Evolutionary conservation across 306 rosid species (phyloP), one percentile per base, ranked within the genome.

Genomic region (Cercis canadensis): DNA sequence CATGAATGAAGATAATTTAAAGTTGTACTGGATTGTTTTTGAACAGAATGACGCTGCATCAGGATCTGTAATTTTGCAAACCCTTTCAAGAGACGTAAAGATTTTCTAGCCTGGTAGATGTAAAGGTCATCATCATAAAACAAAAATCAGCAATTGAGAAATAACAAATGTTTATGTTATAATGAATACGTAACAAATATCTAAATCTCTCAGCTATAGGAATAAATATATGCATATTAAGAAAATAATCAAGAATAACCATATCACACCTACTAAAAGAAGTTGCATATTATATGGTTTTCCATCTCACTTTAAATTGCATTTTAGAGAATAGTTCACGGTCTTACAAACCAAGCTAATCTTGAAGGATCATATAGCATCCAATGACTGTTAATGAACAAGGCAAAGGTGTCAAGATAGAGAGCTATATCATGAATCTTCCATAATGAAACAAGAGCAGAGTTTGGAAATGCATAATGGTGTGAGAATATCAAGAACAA

Each of bases 1-100:
- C 99, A 94, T 36, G 89, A 83, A 82, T 94, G 99, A 75, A 94
- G 94, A 78, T 83, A 73, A 62, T 65, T 77, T 86, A 89, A 67
- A 8, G 97, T 77, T 61, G 91, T 81, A 31, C 77, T 68, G 57
- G 96, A 87, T 87, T 91, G 99, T 88, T 63, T 89, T 82, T 63
- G 72, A 76, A 85, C 82, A 62, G 96, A 76, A 65, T 77, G 76
- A 44, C 86, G 75, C 71, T 82, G 86, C 43, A 80, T 80, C 70
- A 83, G 51, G 52, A 61, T 63, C 80, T 91, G 89, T 70, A 94
- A 78, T 82, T 91, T 87, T 24, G 89, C 78, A 40, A 57, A 57
- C 46, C 99, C 92, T 80, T 86, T 91, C 84, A 94, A 72, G 39
- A 78, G 87, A 1, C 86, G 89, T 32, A 94, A 79, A 62, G 70